Base-by-base conservation (phyloP, 2,329 filamentous ascomycete genomes). In the Colletotrichum sp. region DNA sequence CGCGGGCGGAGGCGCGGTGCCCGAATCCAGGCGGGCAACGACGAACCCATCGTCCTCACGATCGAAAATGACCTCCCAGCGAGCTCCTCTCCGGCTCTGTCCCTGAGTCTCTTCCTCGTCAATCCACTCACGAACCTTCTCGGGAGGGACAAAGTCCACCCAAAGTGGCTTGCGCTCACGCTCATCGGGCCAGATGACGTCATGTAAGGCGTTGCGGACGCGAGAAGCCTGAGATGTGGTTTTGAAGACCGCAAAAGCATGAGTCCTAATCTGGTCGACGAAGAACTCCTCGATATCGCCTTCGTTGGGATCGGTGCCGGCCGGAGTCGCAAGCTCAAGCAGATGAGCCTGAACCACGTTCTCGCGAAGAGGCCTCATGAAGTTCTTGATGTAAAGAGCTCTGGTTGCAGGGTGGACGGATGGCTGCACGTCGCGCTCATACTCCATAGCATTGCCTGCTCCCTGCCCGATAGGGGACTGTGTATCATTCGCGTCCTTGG, bases 111-210 rank as follows among this genome's bases (percentile, higher is more conserved):
- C 87, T 83, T 98, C 95, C 55, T 86, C 89, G 9, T 91, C 89
- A 75, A 98, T 93, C 95, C 96, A 99, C 28, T 90, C 90, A 16
- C 87, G 83, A 6, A 98, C 89, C 78, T 92, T 91, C 30, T 95
- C 92, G 21, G 94, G 90, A 0, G 96, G 96, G 24, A 99, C 90
- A 83, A 97, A 99, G 83, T 99, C 97, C 5, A 95, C 95, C 91
- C 94, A 98, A 1, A 99, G 89, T 1, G 93, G 90, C 83, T 97
- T 98, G 36, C 97, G 91, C 79, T 93, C 95, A 75, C 93, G 92
- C 85, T 99, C 96, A 75, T 96, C 92, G 1, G 96, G 96, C 95
- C 96, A 99, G 44, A 96, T 90, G 26, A 90, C 90, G 74, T 92
- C 91, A 84, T 99, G 96, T 3, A 99, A 88, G 4, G 91, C 90